Percentiles rank a stretch among this genome's conserved stretches.
These are phyloP conservation scores for Zanthoxylum bungeanum DNA, from an alignment of 345 rosid genomes.

Conservation along the genomic window DNA sequence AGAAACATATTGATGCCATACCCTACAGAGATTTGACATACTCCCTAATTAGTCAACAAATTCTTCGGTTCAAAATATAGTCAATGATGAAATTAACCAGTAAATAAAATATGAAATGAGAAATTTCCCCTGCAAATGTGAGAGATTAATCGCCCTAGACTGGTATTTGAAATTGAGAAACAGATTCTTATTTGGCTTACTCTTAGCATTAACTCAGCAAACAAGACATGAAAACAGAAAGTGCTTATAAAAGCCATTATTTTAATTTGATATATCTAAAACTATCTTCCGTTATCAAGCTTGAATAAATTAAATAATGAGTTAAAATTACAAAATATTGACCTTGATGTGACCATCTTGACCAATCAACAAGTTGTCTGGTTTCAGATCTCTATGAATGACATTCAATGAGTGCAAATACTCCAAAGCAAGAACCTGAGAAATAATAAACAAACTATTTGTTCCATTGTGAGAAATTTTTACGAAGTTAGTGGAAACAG, in stretches of 20 bases:
- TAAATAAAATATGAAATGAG: background rate
- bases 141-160: background rate
- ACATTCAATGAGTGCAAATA: constrained; percentile 90
- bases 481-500: constrained; percentile 5
- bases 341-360: constrained; percentile 99
- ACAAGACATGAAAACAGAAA: background rate
- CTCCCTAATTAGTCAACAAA: background rate
- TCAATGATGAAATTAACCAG: background rate
- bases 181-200: background rate
- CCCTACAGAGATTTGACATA: background rate
- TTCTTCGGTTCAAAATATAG: background rate
- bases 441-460: constrained; percentile 32
- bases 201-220: background rate
- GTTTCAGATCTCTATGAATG: constrained; percentile 96
- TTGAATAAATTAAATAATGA: background rate
- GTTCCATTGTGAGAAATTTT: constrained; percentile 33
- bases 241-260: background rate
- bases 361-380: constrained; percentile 94
- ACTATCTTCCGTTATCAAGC: constrained; percentile 6
- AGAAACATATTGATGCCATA: background rate
- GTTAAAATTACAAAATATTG: constrained; percentile 21
- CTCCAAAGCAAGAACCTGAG: constrained; percentile 97
- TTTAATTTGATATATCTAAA: background rate
- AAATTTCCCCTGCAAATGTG: background rate
- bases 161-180: background rate